These are phyloP conservation scores for Trichocladium uniseriatum DNA, from an alignment of 495 filamentous ascomycete species.

Conservation along the genomic window DNA sequence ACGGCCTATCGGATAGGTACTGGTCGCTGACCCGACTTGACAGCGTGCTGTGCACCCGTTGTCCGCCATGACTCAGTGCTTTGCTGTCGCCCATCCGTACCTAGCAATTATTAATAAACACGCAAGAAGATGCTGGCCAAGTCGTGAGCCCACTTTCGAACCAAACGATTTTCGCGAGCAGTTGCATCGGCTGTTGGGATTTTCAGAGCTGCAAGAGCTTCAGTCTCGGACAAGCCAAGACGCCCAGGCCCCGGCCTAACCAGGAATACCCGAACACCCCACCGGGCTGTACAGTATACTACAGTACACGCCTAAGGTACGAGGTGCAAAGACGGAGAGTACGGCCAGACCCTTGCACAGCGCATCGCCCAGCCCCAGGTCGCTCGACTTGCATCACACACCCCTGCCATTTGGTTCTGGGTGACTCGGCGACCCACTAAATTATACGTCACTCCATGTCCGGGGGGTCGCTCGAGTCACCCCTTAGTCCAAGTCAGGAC, in stretches of 20 bases:
- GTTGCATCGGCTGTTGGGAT: not conserved
- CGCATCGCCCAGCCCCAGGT: not conserved
- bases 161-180: not conserved
- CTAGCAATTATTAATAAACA: not conserved
- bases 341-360: not conserved
- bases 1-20: too few species aligned
- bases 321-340: not conserved
- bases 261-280: not conserved
- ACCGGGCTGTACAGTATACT: not conserved
- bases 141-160: not conserved
- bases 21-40: too few species aligned
- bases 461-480: conserved; percentile 1
- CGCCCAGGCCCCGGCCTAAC: not conserved
- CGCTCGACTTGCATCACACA: not conserved
- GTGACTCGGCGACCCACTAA: too few species aligned
- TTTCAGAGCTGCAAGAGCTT: not conserved
- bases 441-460: too few species aligned
- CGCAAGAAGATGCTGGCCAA: not conserved
- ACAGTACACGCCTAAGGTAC: not conserved
- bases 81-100: not conserved
- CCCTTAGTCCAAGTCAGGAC: conserved; percentile 4
- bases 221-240: not conserved
- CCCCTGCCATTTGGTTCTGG: too few species aligned
- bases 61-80: not conserved
- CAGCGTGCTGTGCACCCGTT: not conserved